Evolutionary conservation across 2,329 filamentous ascomycete genomes (phyloP), one percentile per base, ranked within the genome.

Genomic region (Golovinomyces cichoracearum): DNA sequence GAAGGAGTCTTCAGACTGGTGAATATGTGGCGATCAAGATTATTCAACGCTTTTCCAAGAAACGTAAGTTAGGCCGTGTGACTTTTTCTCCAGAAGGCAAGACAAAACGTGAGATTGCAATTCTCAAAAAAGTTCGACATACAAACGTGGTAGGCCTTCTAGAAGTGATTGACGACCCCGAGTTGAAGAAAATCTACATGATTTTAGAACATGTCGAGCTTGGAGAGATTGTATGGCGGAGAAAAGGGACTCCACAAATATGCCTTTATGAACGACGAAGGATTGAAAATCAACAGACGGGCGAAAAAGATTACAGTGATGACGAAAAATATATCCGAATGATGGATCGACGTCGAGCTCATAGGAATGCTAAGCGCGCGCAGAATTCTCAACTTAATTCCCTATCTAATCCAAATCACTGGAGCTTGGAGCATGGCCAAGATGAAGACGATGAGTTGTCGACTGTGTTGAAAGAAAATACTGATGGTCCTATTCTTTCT

Each of bases 1-100:
- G 86, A 45, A 76, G 84, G 48, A 85, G 92, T 60, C 68, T 84
- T 42, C 68, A 78, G 49, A 85, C 74, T 1, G 72, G 73, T 52
- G 78, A 83, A 48, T 79, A 80, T 60, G 88, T 98, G 3, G 90
- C 90, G 50, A 94, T 98, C 71, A 98, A 98, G 67, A 98, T 98
- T 57, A 93, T 98, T 44, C 84, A 93, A 50, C 78, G 90, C 33
- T 93, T 90, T 61, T 93, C 88, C 48, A 94, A 93, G 66, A 84
- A 83, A 57, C 78, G 86, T 49, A 81, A 88, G 23, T 71, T 98
- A n/a, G 90, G 90, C 48, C 82, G 82, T 60, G 79, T 88, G 49
- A 77, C 71, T 1, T 73, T 74, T 52, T 73, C 73, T 1, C 74
- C 72, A 2, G 72, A 77, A 57, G 79, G 83, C 63, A 88, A 86